A percentile compares a stretch with the other conserved stretches of the same genome.
phyloP scores from a whole-genome alignment of 129 eudicot genomes.

The Pseudognaphalium luteoalbum region DNA sequence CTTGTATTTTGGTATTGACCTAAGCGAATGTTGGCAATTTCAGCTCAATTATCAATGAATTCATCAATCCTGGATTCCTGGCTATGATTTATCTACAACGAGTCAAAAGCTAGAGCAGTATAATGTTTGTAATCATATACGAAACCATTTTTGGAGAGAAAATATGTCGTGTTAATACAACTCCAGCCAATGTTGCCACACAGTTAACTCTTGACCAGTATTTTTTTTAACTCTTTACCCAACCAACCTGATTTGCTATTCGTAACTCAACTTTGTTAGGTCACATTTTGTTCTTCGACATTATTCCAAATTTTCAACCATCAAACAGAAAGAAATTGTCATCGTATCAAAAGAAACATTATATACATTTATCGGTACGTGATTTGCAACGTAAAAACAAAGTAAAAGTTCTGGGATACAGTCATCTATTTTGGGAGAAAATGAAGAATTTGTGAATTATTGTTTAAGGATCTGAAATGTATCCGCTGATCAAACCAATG shows the following conservation, averaged over 20 bases:
- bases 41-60: neutral
- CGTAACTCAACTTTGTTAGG: neutral
- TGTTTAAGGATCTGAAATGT: conserved; percentile 38
- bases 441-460: conserved; percentile 11
- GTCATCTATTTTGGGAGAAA: conserved; percentile 15
- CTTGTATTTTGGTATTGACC: neutral
- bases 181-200: no score
- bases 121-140: neutral
- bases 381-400: conserved; percentile 2
- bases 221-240: no score
- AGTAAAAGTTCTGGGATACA: conserved; percentile 11
- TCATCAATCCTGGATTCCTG: neutral
- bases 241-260: neutral
- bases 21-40: neutral
- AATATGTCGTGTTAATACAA: no score
- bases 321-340: neutral
- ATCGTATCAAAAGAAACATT: neutral
- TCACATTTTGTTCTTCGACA: neutral
- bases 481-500: conserved; percentile 54
- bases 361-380: conserved; percentile 5
- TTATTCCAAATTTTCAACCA: neutral
- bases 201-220: no score
- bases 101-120: neutral
- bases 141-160: no score
- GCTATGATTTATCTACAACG: neutral